These are phyloP conservation scores for Aegilops tauschii DNA, from an alignment of 176 grass and related monocot species.

Conservation along the genomic window DNA sequence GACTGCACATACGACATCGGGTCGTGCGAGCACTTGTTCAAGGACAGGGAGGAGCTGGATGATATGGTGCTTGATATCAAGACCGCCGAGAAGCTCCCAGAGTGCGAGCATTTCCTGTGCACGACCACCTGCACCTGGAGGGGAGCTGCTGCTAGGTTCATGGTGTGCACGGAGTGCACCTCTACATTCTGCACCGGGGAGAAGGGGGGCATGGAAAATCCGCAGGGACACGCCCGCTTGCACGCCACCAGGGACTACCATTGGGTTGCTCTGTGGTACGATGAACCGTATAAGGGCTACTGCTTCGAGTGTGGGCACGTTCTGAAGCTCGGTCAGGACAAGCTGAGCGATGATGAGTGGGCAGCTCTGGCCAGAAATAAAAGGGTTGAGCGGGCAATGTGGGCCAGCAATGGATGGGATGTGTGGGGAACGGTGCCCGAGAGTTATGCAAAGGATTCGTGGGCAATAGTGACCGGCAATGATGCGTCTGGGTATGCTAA, in stretches of 20 bases:
- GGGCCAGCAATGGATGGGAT: not conserved
- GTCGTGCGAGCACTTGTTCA: conserved; percentile 40
- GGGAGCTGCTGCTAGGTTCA: not conserved
- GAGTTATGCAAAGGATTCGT: not conserved
- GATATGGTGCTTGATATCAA: conserved; percentile 20
- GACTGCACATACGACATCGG: conserved; percentile 1
- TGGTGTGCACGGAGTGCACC: conserved; percentile 69
- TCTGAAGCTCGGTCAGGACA: not conserved
- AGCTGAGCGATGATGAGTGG: conserved; percentile 6
- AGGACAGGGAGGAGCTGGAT: conserved; percentile 16
- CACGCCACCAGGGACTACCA: conserved; percentile 52
- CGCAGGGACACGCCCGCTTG: conserved; percentile 54
- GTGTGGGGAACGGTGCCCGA: not conserved
- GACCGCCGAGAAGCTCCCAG: not conserved
- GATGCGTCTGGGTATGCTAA: not conserved
- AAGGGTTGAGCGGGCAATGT: not conserved
- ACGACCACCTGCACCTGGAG: not conserved
- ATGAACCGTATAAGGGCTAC: conserved; percentile 40
- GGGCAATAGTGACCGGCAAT: not conserved
- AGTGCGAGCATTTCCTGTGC: conserved; percentile 30
- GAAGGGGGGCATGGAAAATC: conserved; percentile 17
- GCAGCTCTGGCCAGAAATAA: not conserved
- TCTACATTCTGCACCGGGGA: conserved; percentile 38
- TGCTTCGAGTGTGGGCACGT: conserved; percentile 50
- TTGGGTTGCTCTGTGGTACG: conserved; percentile 42